phyloP scores from a whole-genome alignment of 495 filamentous ascomycete genomes.

The Penicillium desertorum region DNA sequence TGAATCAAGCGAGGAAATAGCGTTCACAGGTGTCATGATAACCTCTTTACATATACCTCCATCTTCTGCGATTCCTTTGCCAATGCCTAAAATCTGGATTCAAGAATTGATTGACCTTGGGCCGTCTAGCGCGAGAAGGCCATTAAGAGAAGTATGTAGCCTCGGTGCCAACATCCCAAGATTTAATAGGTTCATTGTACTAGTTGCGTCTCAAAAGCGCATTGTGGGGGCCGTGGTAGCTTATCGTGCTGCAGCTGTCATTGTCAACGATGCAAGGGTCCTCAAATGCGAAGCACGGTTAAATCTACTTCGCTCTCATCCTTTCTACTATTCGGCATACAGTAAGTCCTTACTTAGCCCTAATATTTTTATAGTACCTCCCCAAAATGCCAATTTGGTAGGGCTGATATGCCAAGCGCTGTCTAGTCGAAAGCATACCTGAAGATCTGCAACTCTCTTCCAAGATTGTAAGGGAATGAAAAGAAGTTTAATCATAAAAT shows the following conservation, averaged over 20 bases:
- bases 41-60: background rate
- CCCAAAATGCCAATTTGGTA: background rate
- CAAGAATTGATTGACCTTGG: background rate
- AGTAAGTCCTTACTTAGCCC: background rate
- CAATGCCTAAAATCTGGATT: background rate
- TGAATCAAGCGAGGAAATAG: background rate
- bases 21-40: background rate
- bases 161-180: background rate
- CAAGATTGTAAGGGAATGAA: background rate
- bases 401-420: background rate
- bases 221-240: constrained; percentile 14
- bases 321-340: background rate
- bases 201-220: background rate
- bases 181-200: background rate
- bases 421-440: background rate
- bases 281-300: constrained; percentile 1
- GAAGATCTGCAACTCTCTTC: background rate
- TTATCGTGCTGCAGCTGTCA: constrained; percentile 9
- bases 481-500: background rate
- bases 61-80: background rate
- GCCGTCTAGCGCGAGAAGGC: background rate
- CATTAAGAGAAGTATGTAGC: background rate
- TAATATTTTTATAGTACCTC: background rate
- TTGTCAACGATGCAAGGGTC: background rate
- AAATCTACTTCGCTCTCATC: background rate